Evolutionary conservation across 2,329 filamentous ascomycete species (phyloP).

Genomic region (Nannizziopsis barbatae): DNA sequence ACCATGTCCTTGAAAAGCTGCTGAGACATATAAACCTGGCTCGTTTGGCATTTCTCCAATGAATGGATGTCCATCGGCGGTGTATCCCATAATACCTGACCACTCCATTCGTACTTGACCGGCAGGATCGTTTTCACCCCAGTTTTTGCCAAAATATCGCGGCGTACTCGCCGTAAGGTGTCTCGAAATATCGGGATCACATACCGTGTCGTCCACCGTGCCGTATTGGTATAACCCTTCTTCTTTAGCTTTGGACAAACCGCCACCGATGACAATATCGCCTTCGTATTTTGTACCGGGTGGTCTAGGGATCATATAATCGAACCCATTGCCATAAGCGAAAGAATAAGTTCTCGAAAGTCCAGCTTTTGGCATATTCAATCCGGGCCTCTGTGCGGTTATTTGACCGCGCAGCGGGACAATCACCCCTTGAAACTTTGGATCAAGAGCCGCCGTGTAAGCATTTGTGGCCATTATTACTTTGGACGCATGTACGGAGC

Average conservation of each 20-base stretch:
- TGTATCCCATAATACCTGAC: constrained; percentile 50
- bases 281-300: constrained; percentile 10
- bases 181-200: constrained; percentile 17
- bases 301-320: constrained; percentile 29
- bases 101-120: constrained; percentile 39
- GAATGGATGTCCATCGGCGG: constrained; percentile 43
- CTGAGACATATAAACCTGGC: constrained; percentile 16
- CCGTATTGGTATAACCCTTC: constrained; percentile 19
- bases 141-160: constrained; percentile 29
- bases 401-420: constrained; percentile 44
- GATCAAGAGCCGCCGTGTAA: constrained; percentile 40
- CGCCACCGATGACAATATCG: constrained; percentile 20
- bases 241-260: constrained; percentile 15
- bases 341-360: constrained; percentile 16
- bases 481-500: constrained; percentile 32
- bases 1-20: constrained; percentile 17
- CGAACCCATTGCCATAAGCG: constrained; percentile 25
- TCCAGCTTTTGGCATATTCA: constrained; percentile 12
- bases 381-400: constrained; percentile 28
- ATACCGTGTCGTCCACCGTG: constrained; percentile 16
- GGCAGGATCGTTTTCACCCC: constrained; percentile 35
- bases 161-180: constrained; percentile 21
- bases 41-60: constrained; percentile 37
- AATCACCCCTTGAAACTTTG: constrained; percentile 38
- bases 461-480: constrained; percentile 46